phyloP scores from a whole-genome alignment of 345 rosid genomes.

The Salix koriyanagi region DNA sequence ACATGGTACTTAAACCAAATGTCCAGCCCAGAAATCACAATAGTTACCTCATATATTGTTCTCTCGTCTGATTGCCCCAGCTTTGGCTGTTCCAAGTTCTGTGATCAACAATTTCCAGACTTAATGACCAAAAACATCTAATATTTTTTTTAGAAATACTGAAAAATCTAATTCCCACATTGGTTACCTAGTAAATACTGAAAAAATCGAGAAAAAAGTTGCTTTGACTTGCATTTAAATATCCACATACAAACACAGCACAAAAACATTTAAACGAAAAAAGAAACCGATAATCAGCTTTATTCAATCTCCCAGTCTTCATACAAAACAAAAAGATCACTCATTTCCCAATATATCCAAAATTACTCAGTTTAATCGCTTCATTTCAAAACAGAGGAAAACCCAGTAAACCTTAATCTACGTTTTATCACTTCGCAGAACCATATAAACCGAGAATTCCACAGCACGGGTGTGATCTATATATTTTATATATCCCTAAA shows the following conservation, averaged over 20 bases:
- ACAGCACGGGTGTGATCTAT: background rate
- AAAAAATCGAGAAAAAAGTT: background rate
- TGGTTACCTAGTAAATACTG: background rate
- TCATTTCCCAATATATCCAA: too few species aligned
- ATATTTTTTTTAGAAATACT: too few species aligned
- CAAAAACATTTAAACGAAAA: background rate
- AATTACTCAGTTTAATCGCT: background rate
- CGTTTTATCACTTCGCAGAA: background rate
- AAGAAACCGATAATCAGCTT: background rate
- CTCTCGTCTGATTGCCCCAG: conserved; percentile 68
- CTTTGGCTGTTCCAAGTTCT: conserved; percentile 68
- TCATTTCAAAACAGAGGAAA: background rate
- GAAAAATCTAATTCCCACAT: background rate
- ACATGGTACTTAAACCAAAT: background rate
- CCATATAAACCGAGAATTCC: background rate
- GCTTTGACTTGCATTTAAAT: background rate
- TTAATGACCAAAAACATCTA: background rate
- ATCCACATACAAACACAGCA: background rate
- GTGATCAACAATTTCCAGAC: background rate
- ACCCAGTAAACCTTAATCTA: background rate
- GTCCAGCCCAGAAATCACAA: conserved; percentile 5
- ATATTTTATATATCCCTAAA: background rate
- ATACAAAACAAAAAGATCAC: background rate
- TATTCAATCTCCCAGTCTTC: background rate
- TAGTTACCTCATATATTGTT: conserved; percentile 72